These are phyloP conservation scores for Macrocybe gigantea DNA, from an alignment of 768 basidiomycete genomes.

Conservation along the genomic window DNA sequence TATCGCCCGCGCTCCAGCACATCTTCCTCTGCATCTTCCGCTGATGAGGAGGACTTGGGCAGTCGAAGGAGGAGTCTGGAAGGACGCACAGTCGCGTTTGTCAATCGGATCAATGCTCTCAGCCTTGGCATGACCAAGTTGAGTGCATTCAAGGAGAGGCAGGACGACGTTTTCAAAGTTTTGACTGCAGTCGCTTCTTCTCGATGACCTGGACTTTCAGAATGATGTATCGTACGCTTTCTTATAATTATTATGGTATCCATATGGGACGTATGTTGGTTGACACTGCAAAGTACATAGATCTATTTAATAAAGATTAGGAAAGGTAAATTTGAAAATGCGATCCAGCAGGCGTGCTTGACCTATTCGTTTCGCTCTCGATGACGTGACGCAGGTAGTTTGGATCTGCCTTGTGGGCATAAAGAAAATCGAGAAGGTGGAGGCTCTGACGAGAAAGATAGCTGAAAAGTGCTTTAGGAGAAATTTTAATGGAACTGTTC, in stretches of 20 bases:
- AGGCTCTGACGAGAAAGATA: too few species aligned
- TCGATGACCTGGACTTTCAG: background rate
- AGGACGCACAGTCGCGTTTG: slow-evolving; percentile 63
- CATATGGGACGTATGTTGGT: background rate
- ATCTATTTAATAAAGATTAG: too few species aligned
- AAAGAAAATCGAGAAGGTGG: too few species aligned
- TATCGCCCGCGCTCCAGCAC: background rate
- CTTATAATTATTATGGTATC: background rate
- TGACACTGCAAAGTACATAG: too few species aligned
- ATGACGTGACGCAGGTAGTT: too few species aligned
- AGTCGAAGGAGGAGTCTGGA: slow-evolving; percentile 47
- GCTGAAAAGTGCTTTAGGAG: too few species aligned
- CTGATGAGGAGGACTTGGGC: slow-evolving; percentile 16
- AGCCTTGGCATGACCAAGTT: slow-evolving; percentile 67
- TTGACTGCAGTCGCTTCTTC: slow-evolving; percentile 26
- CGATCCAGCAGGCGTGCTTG: too few species aligned
- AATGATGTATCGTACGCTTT: background rate
- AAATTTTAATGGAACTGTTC: too few species aligned
- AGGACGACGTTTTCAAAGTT: slow-evolving; percentile 66
- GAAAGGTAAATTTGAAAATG: too few species aligned
- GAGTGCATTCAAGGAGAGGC: slow-evolving; percentile 66
- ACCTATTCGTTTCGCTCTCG: too few species aligned
- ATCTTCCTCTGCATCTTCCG: slow-evolving; percentile 6
- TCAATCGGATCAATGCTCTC: slow-evolving; percentile 72
- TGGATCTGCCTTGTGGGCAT: too few species aligned